Base-by-base conservation (phyloP, 2,329 filamentous ascomycete genomes). In the Pestalotiopsis sp. region DNA sequence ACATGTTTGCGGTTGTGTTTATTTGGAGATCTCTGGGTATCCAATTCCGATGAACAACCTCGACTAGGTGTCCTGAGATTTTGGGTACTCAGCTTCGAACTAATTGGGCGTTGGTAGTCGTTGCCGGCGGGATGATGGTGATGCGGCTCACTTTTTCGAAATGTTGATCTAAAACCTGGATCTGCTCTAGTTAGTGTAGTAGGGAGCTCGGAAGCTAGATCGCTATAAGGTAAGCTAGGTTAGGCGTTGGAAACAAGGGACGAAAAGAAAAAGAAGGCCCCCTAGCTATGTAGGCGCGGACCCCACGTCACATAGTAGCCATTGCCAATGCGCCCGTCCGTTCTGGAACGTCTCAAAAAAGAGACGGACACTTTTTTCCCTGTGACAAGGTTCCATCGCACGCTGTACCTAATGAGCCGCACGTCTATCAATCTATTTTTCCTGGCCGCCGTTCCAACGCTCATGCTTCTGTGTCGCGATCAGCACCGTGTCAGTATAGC, bases 1-100 rank as follows among this genome's bases (percentile, higher is more conserved):
- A 76, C 79, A 79, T 70, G 73, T 17, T n/a, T 17, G 45, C 41
- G 45, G 17, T 3, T 52, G 45, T 12, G n/a, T 52, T 52, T 52
- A 9, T n/a, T 6, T n/a, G 17, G 45, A 17, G 3, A 23, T 9
- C 17, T 20, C 41, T 49, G 41, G 41, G 3, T n/a, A 9, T 52
- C 6, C 45, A 20, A 23, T 17, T n/a, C 17, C 3, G 45, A n/a
- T 3, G 6, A 52, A 11, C n/a, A n/a, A 20, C 45, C 45, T 52
- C 7, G 7, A 9, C 11, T 9, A 52, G 17, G 45, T 52, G 45
- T 20, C 20, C 45, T 52, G 17, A 49, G n/a, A 7, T 36, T 52
- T 23, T n/a, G 17, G 7, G 23, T 6, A 9, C 45, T 52, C 17
- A n/a, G 20, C 67, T 65, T 65, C 45, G 45, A 52, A 17, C 45